phyloP scores from a whole-genome alignment of 169 alveolate species.

The Eimeria maxima region DNA sequence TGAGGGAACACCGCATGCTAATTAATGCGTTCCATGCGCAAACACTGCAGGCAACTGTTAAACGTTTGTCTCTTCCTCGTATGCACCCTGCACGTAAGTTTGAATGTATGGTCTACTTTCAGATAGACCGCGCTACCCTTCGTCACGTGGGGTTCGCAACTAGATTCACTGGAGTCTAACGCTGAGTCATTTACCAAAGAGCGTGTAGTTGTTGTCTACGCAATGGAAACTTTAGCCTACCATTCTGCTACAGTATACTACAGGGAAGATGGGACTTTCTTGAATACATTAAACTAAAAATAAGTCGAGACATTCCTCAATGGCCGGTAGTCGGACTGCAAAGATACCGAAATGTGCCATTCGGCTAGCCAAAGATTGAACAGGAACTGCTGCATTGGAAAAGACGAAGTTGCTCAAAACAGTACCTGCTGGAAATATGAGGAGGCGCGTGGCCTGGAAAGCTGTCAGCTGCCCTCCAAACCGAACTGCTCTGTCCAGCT shows the following conservation, averaged over 20 bases:
- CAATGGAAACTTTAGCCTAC: neutral
- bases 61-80: neutral
- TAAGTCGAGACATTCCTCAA: neutral
- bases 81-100: neutral
- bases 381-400: constrained; percentile 21
- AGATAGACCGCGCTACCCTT: neutral
- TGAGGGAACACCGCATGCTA: neutral
- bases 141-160: neutral
- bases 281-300: neutral
- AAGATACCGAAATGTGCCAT: neutral
- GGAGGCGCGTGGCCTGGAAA: neutral
- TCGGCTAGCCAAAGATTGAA: neutral
- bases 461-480: constrained; percentile 88
- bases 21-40: too few species aligned
- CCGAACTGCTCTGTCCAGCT: constrained; percentile 92
- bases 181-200: neutral
- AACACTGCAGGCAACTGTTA: neutral
- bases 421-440: neutral
- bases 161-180: neutral
- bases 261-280: neutral
- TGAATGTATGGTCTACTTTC: neutral
- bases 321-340: too few species aligned
- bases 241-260: neutral
- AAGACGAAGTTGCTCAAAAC: neutral
- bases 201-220: neutral